Evolutionary conservation across 78 protist genomes (phyloP), one percentile per base, ranked within the genome.

Genomic region (Polysphondylium violaceum): DNA sequence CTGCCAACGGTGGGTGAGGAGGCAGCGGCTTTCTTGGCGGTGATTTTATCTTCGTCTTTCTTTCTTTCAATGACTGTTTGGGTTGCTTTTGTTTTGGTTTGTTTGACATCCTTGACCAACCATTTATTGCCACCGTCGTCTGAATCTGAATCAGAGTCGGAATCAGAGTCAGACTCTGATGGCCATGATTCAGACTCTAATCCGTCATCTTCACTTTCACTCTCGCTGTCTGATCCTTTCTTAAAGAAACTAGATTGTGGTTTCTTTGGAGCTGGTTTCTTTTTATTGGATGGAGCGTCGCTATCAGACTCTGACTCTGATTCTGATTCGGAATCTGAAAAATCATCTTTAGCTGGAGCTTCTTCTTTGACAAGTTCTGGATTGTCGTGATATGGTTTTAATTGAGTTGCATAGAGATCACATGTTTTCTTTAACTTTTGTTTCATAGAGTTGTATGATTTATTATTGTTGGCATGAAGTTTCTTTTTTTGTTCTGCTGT

Each of bases 351-450:
- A 44, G 11, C 59, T 4, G 60, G 41, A 12, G 38, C 51, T 17
- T 75, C 64, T 17, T 27, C 72, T n/a, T 50, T 67, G 17, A 50
- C 25, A 21, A 67, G 53, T 16, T 68, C 76, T 74, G 94, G 94
- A 25, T 76, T 88, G 1, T 76, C 94, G 17, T 75, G 69, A 81
- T 88, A 88, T 25, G 43, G 56, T 65, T 67, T 65, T 43, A 90
- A 36, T 29, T 78, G 75, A 5, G 27, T 58, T 50, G 77, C 91
- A 69, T 76, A 85, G 11, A 47, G 61, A 86, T 73, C 64, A 86
- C 33, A 38, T 56, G 69, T 36, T 93, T 89, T 90, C 76, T 64
- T 53, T 67, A 95, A 40, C 63, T 89, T 90, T 76, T 95, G 94
- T 38, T 38, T 74, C 51, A 95, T 35, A 23, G 88, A n/a, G 38